Evolutionary conservation across 176 grass and related monocot species (phyloP).

Genomic region (Puccinellia tenuiflora): DNA sequence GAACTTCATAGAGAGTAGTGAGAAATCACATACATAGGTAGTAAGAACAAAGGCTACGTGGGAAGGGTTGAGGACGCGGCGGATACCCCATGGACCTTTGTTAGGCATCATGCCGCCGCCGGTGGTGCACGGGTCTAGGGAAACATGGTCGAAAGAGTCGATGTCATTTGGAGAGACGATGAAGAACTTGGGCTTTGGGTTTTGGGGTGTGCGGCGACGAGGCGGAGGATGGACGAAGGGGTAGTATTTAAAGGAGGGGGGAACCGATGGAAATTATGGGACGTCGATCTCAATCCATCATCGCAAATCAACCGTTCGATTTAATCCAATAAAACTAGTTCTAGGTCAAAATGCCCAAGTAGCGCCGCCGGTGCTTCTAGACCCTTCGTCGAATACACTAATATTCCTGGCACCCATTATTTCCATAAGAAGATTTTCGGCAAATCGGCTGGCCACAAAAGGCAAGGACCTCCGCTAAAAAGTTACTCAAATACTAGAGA

Average conservation of each 20-base stretch:
- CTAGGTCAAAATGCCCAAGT: background rate
- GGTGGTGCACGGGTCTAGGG: background rate
- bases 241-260: background rate
- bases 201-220: background rate
- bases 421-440: background rate
- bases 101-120: background rate
- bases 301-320: background rate
- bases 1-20: background rate
- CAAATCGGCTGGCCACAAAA: background rate
- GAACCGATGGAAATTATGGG: background rate
- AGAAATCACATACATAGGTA: background rate
- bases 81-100: background rate
- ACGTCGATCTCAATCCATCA: background rate
- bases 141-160: background rate
- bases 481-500: background rate
- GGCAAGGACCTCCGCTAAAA: background rate
- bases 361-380: background rate
- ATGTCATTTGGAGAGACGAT: background rate
- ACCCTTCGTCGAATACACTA: background rate
- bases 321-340: background rate
- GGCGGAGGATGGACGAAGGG: background rate
- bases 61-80: background rate
- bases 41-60: background rate
- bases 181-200: background rate
- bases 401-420: background rate